Evolutionary conservation across 2,329 filamentous ascomycete species (phyloP).

Genomic region (Graphilbum ipis-grandicollis): DNA sequence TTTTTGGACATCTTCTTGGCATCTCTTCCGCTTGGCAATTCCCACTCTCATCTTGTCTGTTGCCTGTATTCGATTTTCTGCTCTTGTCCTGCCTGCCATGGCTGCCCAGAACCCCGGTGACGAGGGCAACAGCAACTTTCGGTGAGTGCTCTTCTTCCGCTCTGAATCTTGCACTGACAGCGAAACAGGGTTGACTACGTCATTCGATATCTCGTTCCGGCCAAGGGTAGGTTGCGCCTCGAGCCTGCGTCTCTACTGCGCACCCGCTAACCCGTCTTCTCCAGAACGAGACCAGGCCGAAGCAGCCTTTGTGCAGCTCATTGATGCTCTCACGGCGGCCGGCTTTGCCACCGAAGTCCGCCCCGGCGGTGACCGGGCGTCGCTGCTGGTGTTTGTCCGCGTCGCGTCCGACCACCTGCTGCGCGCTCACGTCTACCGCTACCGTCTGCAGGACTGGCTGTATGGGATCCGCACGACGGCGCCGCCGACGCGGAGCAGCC

Average conservation of each 20-base stretch:
- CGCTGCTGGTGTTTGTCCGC: conserved; percentile 69
- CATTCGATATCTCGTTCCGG: conserved; percentile 57
- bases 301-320: conserved; percentile 59
- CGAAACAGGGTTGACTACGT: conserved; percentile 79
- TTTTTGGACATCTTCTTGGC: too few species aligned
- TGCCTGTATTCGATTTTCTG: too few species aligned
- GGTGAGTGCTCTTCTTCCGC: too few species aligned
- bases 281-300: conserved; percentile 34
- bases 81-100: too few species aligned
- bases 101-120: too few species aligned
- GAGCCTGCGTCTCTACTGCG: background rate
- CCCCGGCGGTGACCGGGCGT: conserved; percentile 48
- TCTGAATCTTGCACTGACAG: background rate
- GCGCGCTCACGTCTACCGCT: conserved; percentile 66
- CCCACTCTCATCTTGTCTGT: too few species aligned
- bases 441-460: conserved; percentile 84
- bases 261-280: background rate
- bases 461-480: conserved; percentile 67
- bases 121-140: too few species aligned
- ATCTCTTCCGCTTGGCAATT: too few species aligned
- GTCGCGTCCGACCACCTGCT: conserved; percentile 61
- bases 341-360: conserved; percentile 84
- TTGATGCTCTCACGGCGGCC: conserved; percentile 56
- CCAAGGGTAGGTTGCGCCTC: conserved; percentile 24
- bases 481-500: conserved; percentile 28